Conservation (phyloP, 306 rosid genomes). For the Canavalia ensiformis region DNA sequence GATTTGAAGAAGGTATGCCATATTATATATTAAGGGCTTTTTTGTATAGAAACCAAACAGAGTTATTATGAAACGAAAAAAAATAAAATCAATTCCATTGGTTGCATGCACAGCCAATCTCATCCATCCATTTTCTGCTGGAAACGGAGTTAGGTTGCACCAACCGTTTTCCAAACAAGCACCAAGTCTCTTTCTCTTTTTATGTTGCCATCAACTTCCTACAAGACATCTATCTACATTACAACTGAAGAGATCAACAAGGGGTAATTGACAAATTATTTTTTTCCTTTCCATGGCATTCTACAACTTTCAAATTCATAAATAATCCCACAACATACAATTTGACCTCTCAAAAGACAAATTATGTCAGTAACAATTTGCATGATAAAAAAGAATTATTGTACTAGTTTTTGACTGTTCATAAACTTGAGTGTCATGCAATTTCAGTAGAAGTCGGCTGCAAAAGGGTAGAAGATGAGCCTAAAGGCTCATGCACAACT, state of each 20-base stretch:
- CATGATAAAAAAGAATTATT: slow-evolving; percentile 38
- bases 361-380: slow-evolving; percentile 36
- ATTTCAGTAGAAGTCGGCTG: slow-evolving; percentile 63
- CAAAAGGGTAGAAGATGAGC: slow-evolving; percentile 75
- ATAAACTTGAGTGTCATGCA: slow-evolving; percentile 37
- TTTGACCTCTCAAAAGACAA: slow-evolving; percentile 43
- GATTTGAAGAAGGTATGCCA: background rate
- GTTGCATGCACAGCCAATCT: too few species aligned
- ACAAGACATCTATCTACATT: slow-evolving; percentile 6
- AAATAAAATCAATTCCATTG: too few species aligned
- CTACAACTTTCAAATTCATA: slow-evolving; percentile 33
- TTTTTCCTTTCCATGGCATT: slow-evolving; percentile 15
- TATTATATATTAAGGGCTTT: background rate
- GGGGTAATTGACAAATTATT: background rate
- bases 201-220: slow-evolving; percentile 15
- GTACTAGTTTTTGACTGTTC: slow-evolving; percentile 31
- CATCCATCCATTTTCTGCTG: too few species aligned
- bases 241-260: slow-evolving; percentile 39
- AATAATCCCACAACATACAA: slow-evolving; percentile 11
- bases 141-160: too few species aligned
- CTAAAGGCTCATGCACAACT: slow-evolving; percentile 90
- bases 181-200: background rate
- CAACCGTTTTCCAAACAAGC: too few species aligned
- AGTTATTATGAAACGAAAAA: too few species aligned
- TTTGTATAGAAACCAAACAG: too few species aligned